A percentile compares a stretch with the other conserved stretches of the same genome.
phyloP scores from a whole-genome alignment of 2,329 filamentous ascomycete genomes.

The Claviceps maximensis region DNA sequence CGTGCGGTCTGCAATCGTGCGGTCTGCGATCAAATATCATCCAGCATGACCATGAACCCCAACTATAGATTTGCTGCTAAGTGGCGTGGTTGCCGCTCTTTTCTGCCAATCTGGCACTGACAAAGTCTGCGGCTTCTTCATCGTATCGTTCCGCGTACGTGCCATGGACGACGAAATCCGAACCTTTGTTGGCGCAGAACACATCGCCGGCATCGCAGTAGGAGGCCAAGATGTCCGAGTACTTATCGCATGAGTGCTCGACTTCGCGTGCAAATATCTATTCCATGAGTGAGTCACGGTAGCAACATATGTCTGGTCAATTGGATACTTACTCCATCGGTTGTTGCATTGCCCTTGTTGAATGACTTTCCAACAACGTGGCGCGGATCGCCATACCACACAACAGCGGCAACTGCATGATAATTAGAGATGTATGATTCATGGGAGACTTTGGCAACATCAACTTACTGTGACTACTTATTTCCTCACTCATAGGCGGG shows the following conservation, averaged over 20 bases:
- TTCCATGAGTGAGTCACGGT: neutral
- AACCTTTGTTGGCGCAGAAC: neutral
- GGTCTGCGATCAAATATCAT: neutral
- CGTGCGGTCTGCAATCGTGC: no score
- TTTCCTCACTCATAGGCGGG: neutral
- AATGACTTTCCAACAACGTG: neutral
- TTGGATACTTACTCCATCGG: neutral
- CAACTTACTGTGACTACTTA: neutral
- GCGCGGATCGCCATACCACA: constrained; percentile 1
- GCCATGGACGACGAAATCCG: neutral
- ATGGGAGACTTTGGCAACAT: no score
- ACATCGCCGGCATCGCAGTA: constrained; percentile 1
- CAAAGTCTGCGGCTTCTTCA: neutral
- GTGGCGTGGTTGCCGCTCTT: no score
- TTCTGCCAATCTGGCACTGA: neutral
- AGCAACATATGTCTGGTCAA: no score
- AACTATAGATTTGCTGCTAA: no score
- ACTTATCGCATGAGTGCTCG: neutral
- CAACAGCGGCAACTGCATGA: neutral
- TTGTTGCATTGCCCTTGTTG: neutral
- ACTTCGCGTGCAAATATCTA: neutral
- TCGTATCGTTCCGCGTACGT: neutral
- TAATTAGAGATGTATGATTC: no score
- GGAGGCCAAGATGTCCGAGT: neutral
- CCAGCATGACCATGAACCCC: no score